Evolutionary conservation across 169 alveolate genomes (phyloP).

Genomic region (Cryptosporidium baileyi): DNA sequence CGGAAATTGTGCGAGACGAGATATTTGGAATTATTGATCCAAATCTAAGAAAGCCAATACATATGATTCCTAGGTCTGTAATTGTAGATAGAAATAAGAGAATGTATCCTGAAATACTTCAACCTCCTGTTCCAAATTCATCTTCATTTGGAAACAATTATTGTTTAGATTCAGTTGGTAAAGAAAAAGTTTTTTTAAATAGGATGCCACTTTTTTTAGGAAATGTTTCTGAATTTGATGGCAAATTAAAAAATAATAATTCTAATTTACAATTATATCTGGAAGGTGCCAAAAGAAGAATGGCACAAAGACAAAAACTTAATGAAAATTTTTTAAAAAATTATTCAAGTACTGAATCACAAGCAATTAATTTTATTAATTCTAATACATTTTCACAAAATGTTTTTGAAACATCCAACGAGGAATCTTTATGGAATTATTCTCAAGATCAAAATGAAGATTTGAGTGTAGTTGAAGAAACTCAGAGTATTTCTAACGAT

Average conservation of each 20-base stretch:
- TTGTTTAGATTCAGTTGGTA: background rate
- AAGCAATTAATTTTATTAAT: too few relatives aligned
- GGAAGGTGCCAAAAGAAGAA: slow-evolving; percentile 2
- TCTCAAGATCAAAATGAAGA: background rate
- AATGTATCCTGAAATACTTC: slow-evolving; percentile 47
- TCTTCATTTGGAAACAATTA: slow-evolving; percentile 35
- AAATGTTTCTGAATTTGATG: background rate
- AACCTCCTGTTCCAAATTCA: slow-evolving; percentile 27
- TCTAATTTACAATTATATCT: too few relatives aligned
- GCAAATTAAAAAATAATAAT: too few relatives aligned
- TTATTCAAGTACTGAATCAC: background rate
- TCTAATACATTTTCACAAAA: too few relatives aligned
- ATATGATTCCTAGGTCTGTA: slow-evolving; percentile 13
- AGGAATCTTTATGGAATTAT: background rate
- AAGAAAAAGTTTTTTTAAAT: background rate
- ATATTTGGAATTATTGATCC: slow-evolving; percentile 33
- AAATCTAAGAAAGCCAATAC: slow-evolving; percentile 39
- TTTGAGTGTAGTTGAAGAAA: slow-evolving; percentile 13
- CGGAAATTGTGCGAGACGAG: slow-evolving; percentile 16
- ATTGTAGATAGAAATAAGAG: slow-evolving; percentile 35
- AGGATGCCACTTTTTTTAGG: slow-evolving; percentile 26
- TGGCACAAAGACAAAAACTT: background rate
- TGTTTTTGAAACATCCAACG: background rate
- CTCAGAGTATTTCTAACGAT: background rate
- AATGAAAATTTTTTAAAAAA: background rate